phyloP scores from a whole-genome alignment of 371 early-diverging fungal species.

The Paraphysoderma sedebokerense region DNA sequence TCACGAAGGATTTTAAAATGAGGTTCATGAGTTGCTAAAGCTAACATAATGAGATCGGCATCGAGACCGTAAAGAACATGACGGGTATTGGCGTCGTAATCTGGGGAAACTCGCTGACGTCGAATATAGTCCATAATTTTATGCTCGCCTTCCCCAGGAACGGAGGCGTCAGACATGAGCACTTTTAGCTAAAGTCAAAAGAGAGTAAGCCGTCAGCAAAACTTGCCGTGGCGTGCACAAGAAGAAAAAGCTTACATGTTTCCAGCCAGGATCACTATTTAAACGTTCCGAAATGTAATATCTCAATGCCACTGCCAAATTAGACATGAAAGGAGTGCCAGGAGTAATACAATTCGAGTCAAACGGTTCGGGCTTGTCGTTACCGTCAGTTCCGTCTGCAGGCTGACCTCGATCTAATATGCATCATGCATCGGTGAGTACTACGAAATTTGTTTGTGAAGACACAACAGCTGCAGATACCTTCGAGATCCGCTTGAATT shows the following conservation, averaged over 20 bases:
- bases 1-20: conserved; percentile 94
- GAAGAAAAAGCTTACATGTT: conserved; percentile 31
- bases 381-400: conserved; percentile 35
- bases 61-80: conserved; percentile 98
- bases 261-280: conserved; percentile 79
- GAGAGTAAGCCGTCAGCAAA: not conserved
- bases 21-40: conserved; percentile 94
- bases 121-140: conserved; percentile 99
- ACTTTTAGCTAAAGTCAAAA: conserved; percentile 51
- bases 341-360: conserved; percentile 99
- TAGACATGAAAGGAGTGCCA: conserved; percentile 96
- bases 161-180: conserved; percentile 86
- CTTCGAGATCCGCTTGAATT: conserved; percentile 37
- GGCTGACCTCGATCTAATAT: conserved; percentile 15
- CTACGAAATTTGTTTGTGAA: not conserved
- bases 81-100: conserved; percentile 71
- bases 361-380: conserved; percentile 42
- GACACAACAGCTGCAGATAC: conserved; percentile 15
- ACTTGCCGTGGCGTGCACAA: not conserved
- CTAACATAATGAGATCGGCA: conserved; percentile 99
- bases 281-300: conserved; percentile 81
- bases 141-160: conserved; percentile 99
- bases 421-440: not conserved
- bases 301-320: conserved; percentile 63
- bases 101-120: conserved; percentile 50